phyloP scores from a whole-genome alignment of 768 basidiomycete species.

The Fomitopsis pulvina region DNA sequence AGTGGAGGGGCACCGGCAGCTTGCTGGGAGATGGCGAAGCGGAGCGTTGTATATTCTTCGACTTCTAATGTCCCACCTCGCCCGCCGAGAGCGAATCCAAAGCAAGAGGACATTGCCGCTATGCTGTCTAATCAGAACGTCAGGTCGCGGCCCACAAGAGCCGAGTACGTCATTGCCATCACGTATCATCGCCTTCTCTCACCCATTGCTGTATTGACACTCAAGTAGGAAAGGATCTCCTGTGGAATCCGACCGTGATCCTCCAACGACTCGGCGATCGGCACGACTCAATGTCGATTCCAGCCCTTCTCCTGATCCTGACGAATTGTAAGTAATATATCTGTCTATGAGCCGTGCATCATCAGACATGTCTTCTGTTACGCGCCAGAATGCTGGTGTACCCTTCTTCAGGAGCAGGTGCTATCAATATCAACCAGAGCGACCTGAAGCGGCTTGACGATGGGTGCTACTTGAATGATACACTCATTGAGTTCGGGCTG shows the following conservation, averaged over 20 bases:
- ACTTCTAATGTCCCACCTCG: no score
- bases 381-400: constrained; percentile 63
- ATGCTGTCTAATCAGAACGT: no score
- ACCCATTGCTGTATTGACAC: no score
- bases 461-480: constrained; percentile 91
- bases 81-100: no score
- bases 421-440: constrained; percentile 74
- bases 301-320: constrained; percentile 33
- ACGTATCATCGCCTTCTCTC: no score
- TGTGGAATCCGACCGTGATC: background rate
- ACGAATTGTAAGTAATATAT: constrained; percentile 60
- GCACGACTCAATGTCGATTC: background rate
- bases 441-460: constrained; percentile 71
- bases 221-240: background rate
- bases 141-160: no score
- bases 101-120: no score
- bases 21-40: no score
- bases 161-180: no score
- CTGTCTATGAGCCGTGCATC: background rate
- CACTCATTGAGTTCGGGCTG: constrained; percentile 91
- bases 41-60: no score
- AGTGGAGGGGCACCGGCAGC: no score
- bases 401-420: constrained; percentile 62
- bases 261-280: constrained; percentile 7
- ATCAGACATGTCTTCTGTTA: background rate